Base-by-base conservation (phyloP, 192 early-diverging fungal genomes). In the Coemansia sp. region DNA sequence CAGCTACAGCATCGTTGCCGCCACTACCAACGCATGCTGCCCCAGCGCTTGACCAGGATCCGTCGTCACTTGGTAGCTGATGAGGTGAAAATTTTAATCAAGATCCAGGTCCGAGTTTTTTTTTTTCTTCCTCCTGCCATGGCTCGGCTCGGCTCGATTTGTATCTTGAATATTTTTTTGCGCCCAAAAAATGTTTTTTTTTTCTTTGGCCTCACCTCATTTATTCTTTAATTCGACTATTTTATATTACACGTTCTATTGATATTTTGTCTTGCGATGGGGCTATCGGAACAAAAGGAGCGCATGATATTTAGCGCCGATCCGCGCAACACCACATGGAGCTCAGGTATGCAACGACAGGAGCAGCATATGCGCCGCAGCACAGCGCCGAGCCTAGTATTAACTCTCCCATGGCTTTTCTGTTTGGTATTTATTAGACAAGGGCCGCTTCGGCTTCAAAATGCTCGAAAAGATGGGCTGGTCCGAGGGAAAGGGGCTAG, bases 401-500 rank as follows among this genome's bases (percentile, higher is more conserved):
- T 58, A 47, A 59, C 59, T 35, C 7, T 35, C 32, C 32, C 2
- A 35, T 40, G 3, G 42, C 1, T n/a, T 20, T 41, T 45, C 10
- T n/a, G n/a, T n/a, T 49, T 51, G 17, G 35, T 12, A 27, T 40
- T 22, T 60, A 35, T 46, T 62, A 67, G 93, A 96, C 72, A 89
- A 89, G 67, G 76, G 61, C 60, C 93, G 94, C 58, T 93, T 94
- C 76, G 96, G 97, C 37, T 90, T 91, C 75, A 89, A 89, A 59
- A 92, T 99, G 91, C 86, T 99, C 45, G 77, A 89, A 63, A 95
- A 96, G 68, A 96, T 99, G 95, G 97, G 97, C 1, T 99, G 97
- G 97, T 74, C 82, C 20, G 92, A 92, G 31, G 95, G 95, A 40
- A 95, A 94, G 64, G 97, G 97, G 12, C 85, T 99, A 1, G 97